phyloP scores from a whole-genome alignment of 192 early-diverging fungal genomes.

The Podila clonocystis region DNA sequence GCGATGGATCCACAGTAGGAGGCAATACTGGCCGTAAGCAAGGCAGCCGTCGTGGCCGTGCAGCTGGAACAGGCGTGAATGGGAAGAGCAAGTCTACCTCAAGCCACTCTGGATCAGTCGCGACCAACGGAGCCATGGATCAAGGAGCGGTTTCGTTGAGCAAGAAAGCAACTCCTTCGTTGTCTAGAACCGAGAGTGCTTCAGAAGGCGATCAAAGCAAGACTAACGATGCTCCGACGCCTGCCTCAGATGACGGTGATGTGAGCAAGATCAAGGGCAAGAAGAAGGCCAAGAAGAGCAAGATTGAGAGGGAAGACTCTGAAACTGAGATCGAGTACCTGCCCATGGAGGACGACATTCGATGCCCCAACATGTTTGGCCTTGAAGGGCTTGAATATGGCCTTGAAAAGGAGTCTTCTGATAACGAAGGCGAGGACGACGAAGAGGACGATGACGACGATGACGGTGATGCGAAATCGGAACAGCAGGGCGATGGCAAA shows the following conservation, averaged over 20 bases:
- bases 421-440: conserved; percentile 25
- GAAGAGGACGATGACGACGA: conserved; percentile 16
- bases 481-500: neutral
- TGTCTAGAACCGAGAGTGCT: too few relatives aligned
- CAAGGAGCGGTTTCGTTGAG: too few relatives aligned
- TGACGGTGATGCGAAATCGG: conserved; percentile 10
- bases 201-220: too few relatives aligned
- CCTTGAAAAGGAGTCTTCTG: neutral
- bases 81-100: neutral
- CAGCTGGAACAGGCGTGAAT: neutral
- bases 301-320: neutral
- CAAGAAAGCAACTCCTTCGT: too few relatives aligned
- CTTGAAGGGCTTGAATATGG: conserved; percentile 23
- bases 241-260: too few relatives aligned
- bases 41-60: too few relatives aligned
- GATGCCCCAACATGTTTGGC: conserved; percentile 35
- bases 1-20: neutral
- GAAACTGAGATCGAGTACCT: conserved; percentile 21
- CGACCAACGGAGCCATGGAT: conserved; percentile 2
- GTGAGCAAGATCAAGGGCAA: neutral
- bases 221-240: too few relatives aligned
- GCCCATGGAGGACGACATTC: conserved; percentile 33
- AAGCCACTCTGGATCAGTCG: neutral
- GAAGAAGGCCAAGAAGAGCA: neutral
- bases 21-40: too few relatives aligned